These are phyloP conservation scores for Neurospora cerealis DNA, from an alignment of 495 filamentous ascomycete species.

Conservation along the genomic window DNA sequence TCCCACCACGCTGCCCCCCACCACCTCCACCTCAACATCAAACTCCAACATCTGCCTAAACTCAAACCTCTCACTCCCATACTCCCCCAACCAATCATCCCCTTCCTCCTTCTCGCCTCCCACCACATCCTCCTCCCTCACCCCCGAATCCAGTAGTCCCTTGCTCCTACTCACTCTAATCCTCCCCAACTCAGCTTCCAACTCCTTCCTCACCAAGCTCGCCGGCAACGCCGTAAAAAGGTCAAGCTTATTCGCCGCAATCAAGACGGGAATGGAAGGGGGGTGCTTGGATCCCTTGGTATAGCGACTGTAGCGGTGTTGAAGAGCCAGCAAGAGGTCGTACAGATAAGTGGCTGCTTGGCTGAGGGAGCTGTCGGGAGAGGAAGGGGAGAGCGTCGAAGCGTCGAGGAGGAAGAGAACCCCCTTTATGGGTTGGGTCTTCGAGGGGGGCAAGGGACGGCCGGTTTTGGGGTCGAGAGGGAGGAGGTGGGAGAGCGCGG, in stretches of 20 bases:
- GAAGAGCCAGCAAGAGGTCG: conserved; percentile 70
- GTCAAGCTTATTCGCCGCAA: conserved; percentile 92
- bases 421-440: conserved; percentile 49
- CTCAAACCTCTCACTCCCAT: conserved; percentile 61
- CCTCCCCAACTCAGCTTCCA: conserved; percentile 76
- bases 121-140: conserved; percentile 44
- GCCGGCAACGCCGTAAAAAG: conserved; percentile 88
- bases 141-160: conserved; percentile 67
- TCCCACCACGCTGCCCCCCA: conserved; percentile 60
- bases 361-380: neutral
- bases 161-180: conserved; percentile 69
- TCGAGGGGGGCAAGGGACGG: conserved; percentile 21
- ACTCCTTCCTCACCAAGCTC: conserved; percentile 56
- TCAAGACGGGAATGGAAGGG: conserved; percentile 58
- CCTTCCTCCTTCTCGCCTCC: conserved; percentile 49
- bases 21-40: conserved; percentile 65
- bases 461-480: conserved; percentile 52
- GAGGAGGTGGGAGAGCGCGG: conserved; percentile 39
- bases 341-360: conserved; percentile 56
- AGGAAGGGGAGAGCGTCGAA: conserved; percentile 45
- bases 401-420: conserved; percentile 85
- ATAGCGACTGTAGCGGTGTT: conserved; percentile 49
- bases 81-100: conserved; percentile 73
- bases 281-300: conserved; percentile 49
- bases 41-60: conserved; percentile 78